Evolutionary conservation across 768 basidiomycete species (phyloP).

Genomic region (Boletus fagicola): DNA sequence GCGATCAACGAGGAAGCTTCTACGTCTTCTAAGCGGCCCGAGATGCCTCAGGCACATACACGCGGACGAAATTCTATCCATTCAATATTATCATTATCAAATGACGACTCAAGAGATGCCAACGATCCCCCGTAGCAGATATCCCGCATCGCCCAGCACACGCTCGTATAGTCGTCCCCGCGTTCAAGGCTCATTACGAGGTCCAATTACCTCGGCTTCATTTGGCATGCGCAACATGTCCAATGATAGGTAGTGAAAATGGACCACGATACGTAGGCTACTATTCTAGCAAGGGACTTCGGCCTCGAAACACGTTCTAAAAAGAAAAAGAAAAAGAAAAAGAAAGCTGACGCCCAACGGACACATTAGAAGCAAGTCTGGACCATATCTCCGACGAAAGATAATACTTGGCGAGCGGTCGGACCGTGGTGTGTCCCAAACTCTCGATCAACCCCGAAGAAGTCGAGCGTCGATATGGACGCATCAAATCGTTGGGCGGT

Average conservation of each 20-base stretch:
- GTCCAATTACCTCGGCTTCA: neutral
- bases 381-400: neutral
- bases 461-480: neutral
- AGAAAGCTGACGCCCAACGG: too few species aligned
- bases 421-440: neutral
- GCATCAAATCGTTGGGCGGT: neutral
- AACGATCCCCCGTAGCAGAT: neutral
- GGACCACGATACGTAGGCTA: neutral
- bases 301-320: neutral
- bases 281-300: too few species aligned
- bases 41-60: neutral
- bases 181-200: neutral
- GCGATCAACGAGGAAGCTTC: neutral
- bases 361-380: too few species aligned
- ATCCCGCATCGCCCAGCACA: neutral
- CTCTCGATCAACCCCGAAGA: neutral
- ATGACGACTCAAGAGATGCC: neutral
- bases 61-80: neutral
- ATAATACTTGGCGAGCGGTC: neutral
- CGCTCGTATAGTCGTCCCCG: neutral
- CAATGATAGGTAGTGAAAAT: neutral
- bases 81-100: neutral
- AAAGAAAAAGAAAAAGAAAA: too few species aligned
- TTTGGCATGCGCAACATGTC: neutral
- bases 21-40: neutral